A percentile compares a stretch with the other conserved stretches of the same genome.
Evolutionary conservation across 2,329 filamentous ascomycete species (phyloP).

Genomic region (Alternaria alternata): DNA sequence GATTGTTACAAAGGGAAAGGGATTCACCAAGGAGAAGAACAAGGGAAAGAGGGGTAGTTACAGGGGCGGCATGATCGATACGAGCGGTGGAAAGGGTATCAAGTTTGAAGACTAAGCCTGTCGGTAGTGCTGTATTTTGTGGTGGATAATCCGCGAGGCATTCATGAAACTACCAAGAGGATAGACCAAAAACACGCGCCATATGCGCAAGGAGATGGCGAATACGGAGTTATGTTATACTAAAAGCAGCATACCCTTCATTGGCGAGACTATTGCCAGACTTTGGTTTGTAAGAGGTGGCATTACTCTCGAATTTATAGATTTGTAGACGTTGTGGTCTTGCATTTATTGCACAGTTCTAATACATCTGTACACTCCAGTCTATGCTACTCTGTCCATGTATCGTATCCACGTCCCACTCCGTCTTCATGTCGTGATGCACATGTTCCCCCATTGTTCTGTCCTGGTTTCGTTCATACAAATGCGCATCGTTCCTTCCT

Average conservation of each 20-base stretch:
- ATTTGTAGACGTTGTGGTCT: constrained; percentile 4
- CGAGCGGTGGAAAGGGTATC: constrained; percentile 80
- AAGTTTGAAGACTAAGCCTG: constrained; percentile 83
- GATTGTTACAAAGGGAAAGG: constrained; percentile 90
- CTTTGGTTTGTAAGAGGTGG: not conserved
- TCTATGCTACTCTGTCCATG: not conserved
- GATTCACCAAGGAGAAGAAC: constrained; percentile 99
- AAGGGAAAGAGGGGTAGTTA: constrained; percentile 84
- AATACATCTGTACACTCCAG: not conserved
- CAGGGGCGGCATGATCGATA: constrained; percentile 87
- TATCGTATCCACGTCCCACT: not conserved
- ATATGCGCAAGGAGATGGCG: constrained; percentile 7
- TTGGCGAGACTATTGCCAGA: constrained; percentile 3
- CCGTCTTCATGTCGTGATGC: not conserved
- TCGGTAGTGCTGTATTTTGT: not conserved
- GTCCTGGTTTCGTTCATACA: not conserved
- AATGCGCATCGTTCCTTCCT: not conserved
- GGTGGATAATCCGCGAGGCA: not conserved
- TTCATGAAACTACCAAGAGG: not conserved
- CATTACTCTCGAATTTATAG: constrained; percentile 2
- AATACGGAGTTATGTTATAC: constrained; percentile 20
- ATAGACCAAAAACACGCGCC: not conserved
- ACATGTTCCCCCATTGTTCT: not conserved
- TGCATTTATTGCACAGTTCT: not conserved
- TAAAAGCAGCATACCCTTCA: constrained; percentile 36